Evolutionary conservation across 2,329 filamentous ascomycete species (phyloP).

Genomic region (Magnaporthiopsis incrustans): DNA sequence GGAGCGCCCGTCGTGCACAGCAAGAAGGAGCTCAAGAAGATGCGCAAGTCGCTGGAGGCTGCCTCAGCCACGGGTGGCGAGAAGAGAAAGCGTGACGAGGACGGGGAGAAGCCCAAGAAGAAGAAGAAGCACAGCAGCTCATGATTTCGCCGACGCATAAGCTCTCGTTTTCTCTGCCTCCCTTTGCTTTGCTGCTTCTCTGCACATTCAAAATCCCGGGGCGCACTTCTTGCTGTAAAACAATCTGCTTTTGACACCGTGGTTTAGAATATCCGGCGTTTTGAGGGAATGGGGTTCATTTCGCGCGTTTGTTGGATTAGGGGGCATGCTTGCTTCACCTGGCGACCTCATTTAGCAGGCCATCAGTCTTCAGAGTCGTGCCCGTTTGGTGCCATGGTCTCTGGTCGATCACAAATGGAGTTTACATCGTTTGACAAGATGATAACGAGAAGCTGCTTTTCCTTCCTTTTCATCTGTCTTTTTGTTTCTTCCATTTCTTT

Average conservation of each 20-base stretch:
- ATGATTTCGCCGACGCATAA: not conserved
- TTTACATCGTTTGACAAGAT: not conserved
- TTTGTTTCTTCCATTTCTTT: not conserved
- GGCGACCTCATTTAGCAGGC: not conserved
- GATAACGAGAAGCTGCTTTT: not conserved
- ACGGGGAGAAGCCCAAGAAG: conserved; percentile 51
- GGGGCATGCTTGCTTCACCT: not conserved
- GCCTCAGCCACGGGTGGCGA: conserved; percentile 27
- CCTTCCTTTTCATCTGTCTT: too few species aligned
- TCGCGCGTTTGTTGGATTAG: not conserved
- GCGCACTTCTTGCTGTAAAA: conserved; percentile 3
- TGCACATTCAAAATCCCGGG: not conserved
- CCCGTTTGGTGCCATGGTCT: not conserved
- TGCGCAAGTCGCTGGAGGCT: conserved; percentile 17
- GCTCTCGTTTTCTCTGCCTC: not conserved
- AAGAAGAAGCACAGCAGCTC: conserved; percentile 28
- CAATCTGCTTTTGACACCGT: conserved; percentile 5
- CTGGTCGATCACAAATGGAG: not conserved
- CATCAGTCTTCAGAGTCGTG: not conserved
- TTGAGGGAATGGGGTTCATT: conserved; percentile 1
- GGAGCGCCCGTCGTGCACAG: conserved; percentile 58
- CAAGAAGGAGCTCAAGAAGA: conserved; percentile 34
- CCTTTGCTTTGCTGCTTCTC: not conserved
- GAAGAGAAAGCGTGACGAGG: conserved; percentile 64
- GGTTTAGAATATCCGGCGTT: conserved; percentile 6